Evolutionary conservation across 192 early-diverging fungal genomes (phyloP), one percentile per base, ranked within the genome.

Genomic region (Coemansia sp.): DNA sequence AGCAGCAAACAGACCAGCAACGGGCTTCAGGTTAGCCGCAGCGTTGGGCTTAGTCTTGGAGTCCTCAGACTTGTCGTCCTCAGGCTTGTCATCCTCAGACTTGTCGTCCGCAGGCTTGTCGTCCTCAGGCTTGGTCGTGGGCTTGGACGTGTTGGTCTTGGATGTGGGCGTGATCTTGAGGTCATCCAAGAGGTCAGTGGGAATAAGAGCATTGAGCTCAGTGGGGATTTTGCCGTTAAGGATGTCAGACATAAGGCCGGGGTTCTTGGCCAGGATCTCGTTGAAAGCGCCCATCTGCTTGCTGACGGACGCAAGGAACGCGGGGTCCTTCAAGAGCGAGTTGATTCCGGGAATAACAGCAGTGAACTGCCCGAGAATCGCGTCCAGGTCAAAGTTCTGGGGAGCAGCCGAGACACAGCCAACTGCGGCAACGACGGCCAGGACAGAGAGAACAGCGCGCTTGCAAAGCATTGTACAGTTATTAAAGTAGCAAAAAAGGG

Each of bases 1-100:
- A 22, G 68, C 70, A 60, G 64, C 71, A 66, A 73, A 11, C 1
- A 60, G 41, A 47, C 60, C 61, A 14, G 63, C 62, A 19, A 51
- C n/a, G 20, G 76, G 63, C 67, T 59, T 70, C 43, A 58, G 31
- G 57, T 38, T 56, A 20, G 60, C 6, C 17, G 64, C 67, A 39
- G 42, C 65, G 29, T 62, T 64, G 5, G 64, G 56, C 25, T 17
- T 56, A 4, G 17, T 59, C 65, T 20, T 37, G 22, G 37, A 41
- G 38, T 2, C 15, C 3, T 46, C 11, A 12, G 60, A n/a, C 45
- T 47, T 42, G 46, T 35, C 35, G 17, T 32, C 47, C 11, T 53
- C 14, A n/a, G 39, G 27, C 43, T 45, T 29, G 61, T 31, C 19
- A 5, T 38, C 35, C 15, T 51, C 62, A 38, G 42, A 17, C 20